Evolutionary conservation across 257 asterid species (phyloP).

Genomic region (Lycium ferocissimum): DNA sequence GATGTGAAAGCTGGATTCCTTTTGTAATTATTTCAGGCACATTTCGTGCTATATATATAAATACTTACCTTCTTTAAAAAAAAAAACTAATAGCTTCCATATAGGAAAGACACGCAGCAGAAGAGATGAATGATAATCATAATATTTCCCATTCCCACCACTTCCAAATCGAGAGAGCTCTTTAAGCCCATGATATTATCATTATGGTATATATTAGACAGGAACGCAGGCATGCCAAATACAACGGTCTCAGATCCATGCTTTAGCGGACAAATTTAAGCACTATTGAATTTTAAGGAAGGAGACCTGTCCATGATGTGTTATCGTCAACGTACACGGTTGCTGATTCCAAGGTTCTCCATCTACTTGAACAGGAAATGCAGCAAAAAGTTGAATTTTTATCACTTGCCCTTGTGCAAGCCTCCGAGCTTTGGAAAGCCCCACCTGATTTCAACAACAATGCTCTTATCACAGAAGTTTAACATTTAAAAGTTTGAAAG

Average conservation of each 20-base stretch:
- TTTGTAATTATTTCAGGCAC: conserved; percentile 12
- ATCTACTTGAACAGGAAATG: conserved; percentile 91
- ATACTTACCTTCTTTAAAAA: background rate
- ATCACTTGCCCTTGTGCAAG: conserved; percentile 95
- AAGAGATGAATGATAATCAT: background rate
- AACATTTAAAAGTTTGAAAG: background rate
- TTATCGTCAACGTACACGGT: conserved; percentile 79
- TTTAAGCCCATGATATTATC: background rate
- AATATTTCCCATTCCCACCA: conserved; percentile 7
- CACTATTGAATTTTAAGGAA: background rate
- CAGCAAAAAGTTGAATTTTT: conserved; percentile 89
- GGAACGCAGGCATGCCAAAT: background rate
- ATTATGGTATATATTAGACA: background rate
- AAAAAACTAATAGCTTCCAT: background rate
- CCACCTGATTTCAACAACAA: conserved; percentile 63
- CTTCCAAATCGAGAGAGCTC: background rate
- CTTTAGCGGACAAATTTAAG: background rate
- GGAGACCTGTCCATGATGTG: conserved; percentile 94
- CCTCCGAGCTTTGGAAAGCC: conserved; percentile 94
- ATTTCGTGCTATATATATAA: background rate
- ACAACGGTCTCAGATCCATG: background rate
- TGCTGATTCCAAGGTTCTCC: conserved; percentile 99
- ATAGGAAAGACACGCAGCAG: background rate
- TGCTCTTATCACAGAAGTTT: background rate
- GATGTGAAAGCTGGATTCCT: background rate